Evolutionary conservation across 345 rosid genomes (phyloP).

Genomic region (Arabidopsis suecica): DNA sequence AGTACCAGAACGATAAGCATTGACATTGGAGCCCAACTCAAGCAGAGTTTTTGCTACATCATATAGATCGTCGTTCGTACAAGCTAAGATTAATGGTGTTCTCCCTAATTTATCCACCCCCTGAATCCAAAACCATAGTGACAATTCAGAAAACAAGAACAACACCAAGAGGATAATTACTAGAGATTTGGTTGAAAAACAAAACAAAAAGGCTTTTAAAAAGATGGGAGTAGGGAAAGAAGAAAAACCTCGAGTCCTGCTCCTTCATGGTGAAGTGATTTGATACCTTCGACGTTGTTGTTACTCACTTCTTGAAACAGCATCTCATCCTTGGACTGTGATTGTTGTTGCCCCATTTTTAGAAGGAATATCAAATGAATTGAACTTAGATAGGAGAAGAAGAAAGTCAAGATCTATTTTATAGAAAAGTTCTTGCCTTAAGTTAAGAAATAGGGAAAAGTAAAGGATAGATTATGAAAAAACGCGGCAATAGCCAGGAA

Average conservation of each 20-base stretch:
- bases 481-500: background rate
- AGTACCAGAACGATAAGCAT: slow-evolving; percentile 72
- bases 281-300: slow-evolving; percentile 68
- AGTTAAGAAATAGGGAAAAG: background rate
- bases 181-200: background rate
- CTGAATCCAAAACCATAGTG: slow-evolving; percentile 43
- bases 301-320: slow-evolving; percentile 68
- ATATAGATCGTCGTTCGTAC: slow-evolving; percentile 55
- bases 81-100: slow-evolving; percentile 77
- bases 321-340: slow-evolving; percentile 73
- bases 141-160: background rate
- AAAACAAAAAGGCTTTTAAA: background rate
- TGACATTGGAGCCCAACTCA: slow-evolving; percentile 79
- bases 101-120: slow-evolving; percentile 80
- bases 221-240: background rate
- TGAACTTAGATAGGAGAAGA: background rate
- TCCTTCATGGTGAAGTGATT: slow-evolving; percentile 66
- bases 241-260: slow-evolving; percentile 76
- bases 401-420: background rate
- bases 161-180: background rate
- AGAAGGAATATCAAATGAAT: background rate
- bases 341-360: slow-evolving; percentile 76
- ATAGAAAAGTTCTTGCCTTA: background rate
- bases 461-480: background rate
- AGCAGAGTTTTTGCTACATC: slow-evolving; percentile 71